Base-by-base conservation (phyloP, 306 rosid genomes). In the Glycine soja region DNA sequence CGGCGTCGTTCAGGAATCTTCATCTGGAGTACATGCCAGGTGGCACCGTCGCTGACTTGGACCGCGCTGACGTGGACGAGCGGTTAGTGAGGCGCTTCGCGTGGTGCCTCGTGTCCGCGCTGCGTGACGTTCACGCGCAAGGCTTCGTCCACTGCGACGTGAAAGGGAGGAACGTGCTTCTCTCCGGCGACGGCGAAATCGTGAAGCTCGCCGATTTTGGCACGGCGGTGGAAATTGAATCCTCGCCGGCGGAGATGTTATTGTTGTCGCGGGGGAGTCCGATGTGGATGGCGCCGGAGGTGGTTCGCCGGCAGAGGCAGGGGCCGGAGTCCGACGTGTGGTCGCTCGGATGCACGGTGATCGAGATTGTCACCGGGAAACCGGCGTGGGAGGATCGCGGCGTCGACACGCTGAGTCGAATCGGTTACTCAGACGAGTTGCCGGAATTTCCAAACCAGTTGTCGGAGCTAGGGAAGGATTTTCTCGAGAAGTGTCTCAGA, bases 221-320 rank as follows among this genome's bases (percentile, higher is more conserved):
- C 1, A 83, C 97, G n/a, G 90, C 97, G 12, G 57, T 80, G 12
- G 88, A 86, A 5, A 3, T 65, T 0, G 78, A 7, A 10, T 42
- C 11, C 2, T 62, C 24, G 40, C 40, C 11, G 24, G 19, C 6
- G 82, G 1, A 2, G 30, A 24, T 24, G 38, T 0, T 63, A 42
- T 4, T 10, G 38, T 30, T 10, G 70, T 92, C 94, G 5, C 92
- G 99, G 5, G 99, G 99, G 18, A 95, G 97, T 14, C 99, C 99
- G 24, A 73, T 95, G 67, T 93, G 99, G 99, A 95, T 95, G 99
- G 98, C 97, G 14, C 99, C 99, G 80, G 99, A 95, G 89, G 99
- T 95, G 0, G 78, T 95, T 10, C 87, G 92, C 11, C 74, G 89
- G 81, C 91, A 91, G 70, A 85, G 76, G 47, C 97, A 91, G 86